Conservation (phyloP, 148 eudicot genomes). For the Vaccinium vitisidaea region DNA sequence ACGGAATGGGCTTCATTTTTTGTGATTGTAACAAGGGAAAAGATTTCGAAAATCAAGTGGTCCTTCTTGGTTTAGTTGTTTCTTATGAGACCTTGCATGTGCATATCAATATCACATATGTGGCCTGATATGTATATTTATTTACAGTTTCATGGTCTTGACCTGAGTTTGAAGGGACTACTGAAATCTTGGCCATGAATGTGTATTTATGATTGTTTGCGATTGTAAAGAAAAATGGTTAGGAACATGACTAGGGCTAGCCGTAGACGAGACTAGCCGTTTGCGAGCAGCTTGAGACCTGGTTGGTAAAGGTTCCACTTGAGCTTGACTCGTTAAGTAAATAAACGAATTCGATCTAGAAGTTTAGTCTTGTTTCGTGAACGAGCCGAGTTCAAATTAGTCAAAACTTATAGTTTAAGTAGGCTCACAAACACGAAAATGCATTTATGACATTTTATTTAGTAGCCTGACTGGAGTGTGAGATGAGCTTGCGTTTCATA, state of each 20-base stretch:
- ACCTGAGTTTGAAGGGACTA: background rate
- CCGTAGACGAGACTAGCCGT: background rate
- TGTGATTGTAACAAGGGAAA: background rate
- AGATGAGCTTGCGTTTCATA: background rate
- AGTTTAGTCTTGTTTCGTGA: background rate
- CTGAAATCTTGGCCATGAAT: background rate
- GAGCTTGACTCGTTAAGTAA: background rate
- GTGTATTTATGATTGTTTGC: background rate
- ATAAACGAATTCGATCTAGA: background rate
- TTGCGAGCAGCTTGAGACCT: background rate
- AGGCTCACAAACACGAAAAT: background rate
- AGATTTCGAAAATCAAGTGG: slow-evolving; percentile 5
- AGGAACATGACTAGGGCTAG: background rate
- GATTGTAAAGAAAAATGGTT: background rate
- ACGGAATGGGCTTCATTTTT: background rate
- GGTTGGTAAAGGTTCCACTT: background rate
- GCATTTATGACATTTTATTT: too few species aligned
- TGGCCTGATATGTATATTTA: too few species aligned
- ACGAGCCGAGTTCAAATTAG: background rate
- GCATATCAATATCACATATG: background rate
- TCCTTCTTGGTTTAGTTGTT: background rate
- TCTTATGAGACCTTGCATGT: background rate
- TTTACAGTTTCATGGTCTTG: background rate
- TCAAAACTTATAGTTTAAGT: background rate
- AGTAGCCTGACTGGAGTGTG: background rate